Evolutionary conservation across 139 green algal species (phyloP).

Genomic region (Picochlorum sp.): DNA sequence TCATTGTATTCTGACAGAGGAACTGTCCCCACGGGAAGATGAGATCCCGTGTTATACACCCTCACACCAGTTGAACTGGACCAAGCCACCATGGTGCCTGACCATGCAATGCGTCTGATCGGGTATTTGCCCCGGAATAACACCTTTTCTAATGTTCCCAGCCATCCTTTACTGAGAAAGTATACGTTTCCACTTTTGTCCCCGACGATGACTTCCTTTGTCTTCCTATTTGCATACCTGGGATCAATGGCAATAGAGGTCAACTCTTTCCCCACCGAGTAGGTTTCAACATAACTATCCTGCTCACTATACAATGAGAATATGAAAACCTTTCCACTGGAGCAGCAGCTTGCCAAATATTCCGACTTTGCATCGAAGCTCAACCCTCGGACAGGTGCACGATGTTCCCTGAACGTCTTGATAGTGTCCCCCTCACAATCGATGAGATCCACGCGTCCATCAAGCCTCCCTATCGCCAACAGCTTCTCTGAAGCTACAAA

Average conservation of each 20-base stretch:
- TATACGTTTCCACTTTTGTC: slow-evolving; percentile 54
- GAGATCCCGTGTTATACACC: slow-evolving; percentile 64
- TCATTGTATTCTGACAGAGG: background rate
- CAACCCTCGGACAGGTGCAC: slow-evolving; percentile 56
- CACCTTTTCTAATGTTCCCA: slow-evolving; percentile 64
- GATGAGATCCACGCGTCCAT: slow-evolving; percentile 70
- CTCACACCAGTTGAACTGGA: slow-evolving; percentile 64
- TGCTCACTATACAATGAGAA: slow-evolving; percentile 62
- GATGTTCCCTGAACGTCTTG: slow-evolving; percentile 45
- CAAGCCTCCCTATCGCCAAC: slow-evolving; percentile 68
- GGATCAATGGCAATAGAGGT: slow-evolving; percentile 76
- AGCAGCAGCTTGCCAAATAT: slow-evolving; percentile 66
- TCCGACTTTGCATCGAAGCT: slow-evolving; percentile 72
- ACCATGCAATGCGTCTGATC: slow-evolving; percentile 60
- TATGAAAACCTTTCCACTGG: slow-evolving; percentile 71
- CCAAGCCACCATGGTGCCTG: slow-evolving; percentile 75
- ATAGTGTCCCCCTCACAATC: slow-evolving; percentile 83
- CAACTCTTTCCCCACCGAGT: background rate
- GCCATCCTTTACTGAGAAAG: slow-evolving; percentile 77
- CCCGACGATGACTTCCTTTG: slow-evolving; percentile 68
- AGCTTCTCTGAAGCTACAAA: slow-evolving; percentile 77
- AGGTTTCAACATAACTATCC: background rate
- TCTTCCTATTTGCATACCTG: slow-evolving; percentile 53
- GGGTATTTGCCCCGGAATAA: slow-evolving; percentile 64
- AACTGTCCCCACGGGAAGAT: slow-evolving; percentile 38